phyloP scores from a whole-genome alignment of 1,139 yeast species.

The Pichia sp. region DNA sequence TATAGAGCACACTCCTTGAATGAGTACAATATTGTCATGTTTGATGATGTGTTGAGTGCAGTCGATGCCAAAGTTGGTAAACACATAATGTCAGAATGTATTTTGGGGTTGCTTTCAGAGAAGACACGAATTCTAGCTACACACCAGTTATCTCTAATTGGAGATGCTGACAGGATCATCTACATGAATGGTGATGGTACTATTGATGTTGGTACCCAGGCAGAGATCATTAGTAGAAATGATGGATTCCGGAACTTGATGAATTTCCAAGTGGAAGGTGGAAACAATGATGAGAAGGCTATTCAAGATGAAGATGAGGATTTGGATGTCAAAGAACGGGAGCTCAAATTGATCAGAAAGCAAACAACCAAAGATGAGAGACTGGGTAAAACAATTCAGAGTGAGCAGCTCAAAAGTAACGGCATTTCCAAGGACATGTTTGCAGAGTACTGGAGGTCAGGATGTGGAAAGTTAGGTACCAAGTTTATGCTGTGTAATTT shows the following conservation, averaged over 20 bases:
- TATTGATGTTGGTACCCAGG: conserved; percentile 52
- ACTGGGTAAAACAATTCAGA: conserved; percentile 28
- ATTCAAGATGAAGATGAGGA: conserved; percentile 29
- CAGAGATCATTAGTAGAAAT: conserved; percentile 39
- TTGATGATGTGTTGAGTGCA: conserved; percentile 86
- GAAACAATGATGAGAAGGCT: conserved; percentile 27
- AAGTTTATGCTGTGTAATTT: conserved; percentile 36
- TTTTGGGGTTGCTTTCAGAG: conserved; percentile 46
- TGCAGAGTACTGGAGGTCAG: conserved; percentile 50
- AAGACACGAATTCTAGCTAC: conserved; percentile 79
- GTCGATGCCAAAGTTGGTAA: conserved; percentile 90
- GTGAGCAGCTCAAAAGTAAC: conserved; percentile 31
- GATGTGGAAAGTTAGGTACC: conserved; percentile 44
- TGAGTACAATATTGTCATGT: conserved; percentile 53
- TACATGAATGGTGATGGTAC: conserved; percentile 64
- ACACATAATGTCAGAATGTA: conserved; percentile 66
- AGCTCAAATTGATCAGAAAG: conserved; percentile 19
- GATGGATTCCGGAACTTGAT: conserved; percentile 47
- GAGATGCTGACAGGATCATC: conserved; percentile 64
- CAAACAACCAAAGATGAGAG: conserved; percentile 18
- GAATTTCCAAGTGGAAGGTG: conserved; percentile 34
- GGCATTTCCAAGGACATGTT: conserved; percentile 39
- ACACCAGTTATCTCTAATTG: conserved; percentile 71
- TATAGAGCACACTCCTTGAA: conserved; percentile 39
- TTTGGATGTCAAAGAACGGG: conserved; percentile 17